Evolutionary conservation across 768 basidiomycete species (phyloP).

Genomic region (Amanita rimosa): DNA sequence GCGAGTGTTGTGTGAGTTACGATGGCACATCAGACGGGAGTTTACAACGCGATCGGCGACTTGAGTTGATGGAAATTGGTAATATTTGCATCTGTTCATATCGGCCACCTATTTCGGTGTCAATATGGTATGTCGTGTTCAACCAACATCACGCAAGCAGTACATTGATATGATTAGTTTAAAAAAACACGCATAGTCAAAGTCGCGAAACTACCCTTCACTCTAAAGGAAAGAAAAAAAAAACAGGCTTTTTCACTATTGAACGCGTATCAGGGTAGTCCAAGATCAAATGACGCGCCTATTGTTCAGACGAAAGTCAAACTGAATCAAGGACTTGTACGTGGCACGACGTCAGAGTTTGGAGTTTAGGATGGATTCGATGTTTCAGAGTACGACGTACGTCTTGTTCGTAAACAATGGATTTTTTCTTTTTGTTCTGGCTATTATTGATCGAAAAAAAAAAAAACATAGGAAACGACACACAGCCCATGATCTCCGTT

Average conservation of each 20-base stretch:
- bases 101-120: constrained; percentile 24
- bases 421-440: no score
- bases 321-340: constrained; percentile 57
- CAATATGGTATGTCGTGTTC: constrained; percentile 64
- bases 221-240: no score
- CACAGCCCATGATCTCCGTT: constrained; percentile 66
- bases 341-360: constrained; percentile 56
- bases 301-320: constrained; percentile 75
- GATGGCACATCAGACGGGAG: no score
- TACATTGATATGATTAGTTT: background rate
- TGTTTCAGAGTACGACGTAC: constrained; percentile 68
- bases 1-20: no score
- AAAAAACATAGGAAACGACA: constrained; percentile 57
- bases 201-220: constrained; percentile 29
- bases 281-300: constrained; percentile 63
- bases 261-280: constrained; percentile 43
- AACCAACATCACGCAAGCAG: background rate
- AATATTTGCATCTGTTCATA: background rate
- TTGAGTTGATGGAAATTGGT: no score
- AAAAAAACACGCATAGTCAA: constrained; percentile 34
- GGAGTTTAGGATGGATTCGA: constrained; percentile 76
- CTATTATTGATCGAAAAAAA: no score
- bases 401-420: constrained; percentile 8
- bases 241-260: constrained; percentile 26
- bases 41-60: no score